A percentile compares a stretch with the other conserved stretches of the same genome.
Evolutionary conservation across 2,329 filamentous ascomycete species (phyloP).

Genomic region (Mariannaea sp.): DNA sequence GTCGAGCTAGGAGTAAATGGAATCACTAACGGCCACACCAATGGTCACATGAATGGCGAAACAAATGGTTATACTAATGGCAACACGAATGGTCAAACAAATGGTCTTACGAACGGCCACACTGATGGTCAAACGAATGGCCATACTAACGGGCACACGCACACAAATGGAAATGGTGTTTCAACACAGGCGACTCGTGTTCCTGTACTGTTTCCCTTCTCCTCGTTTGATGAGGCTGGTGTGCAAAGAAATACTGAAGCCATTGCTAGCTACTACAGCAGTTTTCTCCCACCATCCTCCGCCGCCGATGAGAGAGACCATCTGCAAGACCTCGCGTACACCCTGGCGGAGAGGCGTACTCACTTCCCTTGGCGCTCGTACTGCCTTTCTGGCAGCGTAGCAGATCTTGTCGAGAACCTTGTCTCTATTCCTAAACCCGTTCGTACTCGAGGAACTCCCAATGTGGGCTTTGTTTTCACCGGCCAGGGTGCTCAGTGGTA

Average conservation of each 20-base stretch:
- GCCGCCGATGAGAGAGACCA: background rate
- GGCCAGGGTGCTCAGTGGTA: constrained; percentile 43
- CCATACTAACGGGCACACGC: too few species aligned
- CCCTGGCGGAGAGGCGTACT: background rate
- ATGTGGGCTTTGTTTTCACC: constrained; percentile 39
- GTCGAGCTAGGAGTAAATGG: background rate
- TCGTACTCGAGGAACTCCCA: constrained; percentile 6
- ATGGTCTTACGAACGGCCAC: background rate
- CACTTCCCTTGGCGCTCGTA: constrained; percentile 3
- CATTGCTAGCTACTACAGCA: background rate
- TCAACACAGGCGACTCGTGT: background rate
- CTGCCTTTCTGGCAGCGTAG: constrained; percentile 3
- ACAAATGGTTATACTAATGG: background rate
- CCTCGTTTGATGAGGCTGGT: constrained; percentile 1
- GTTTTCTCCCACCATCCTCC: background rate
- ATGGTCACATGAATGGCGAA: background rate
- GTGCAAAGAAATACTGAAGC: background rate
- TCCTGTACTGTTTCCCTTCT: background rate
- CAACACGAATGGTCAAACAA: background rate
- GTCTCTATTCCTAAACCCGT: constrained; percentile 5
- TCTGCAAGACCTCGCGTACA: constrained; percentile 1
- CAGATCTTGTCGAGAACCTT: background rate
- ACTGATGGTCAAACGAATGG: too few species aligned
- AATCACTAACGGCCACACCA: background rate
- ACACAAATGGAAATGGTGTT: background rate